Base-by-base conservation (phyloP, 2,329 filamentous ascomycete genomes). In the Domatiomyces globalis region DNA sequence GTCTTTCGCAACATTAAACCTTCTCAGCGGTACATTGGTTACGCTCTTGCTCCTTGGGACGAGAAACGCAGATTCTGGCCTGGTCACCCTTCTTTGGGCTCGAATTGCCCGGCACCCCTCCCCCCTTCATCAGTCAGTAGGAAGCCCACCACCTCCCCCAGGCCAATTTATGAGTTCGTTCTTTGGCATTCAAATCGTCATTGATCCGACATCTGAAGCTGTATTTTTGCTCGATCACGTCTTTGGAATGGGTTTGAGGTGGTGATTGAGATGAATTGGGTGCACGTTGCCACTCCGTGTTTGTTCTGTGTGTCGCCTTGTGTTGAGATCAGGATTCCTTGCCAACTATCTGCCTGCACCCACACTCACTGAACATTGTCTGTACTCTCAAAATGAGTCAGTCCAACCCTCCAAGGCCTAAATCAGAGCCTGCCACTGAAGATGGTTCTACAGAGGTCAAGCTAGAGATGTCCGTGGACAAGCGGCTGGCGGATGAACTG, bases 361-460 rank as follows among this genome's bases (percentile, higher is more conserved):
- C 33, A 12, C 33, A 15, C 33, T 15, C 33, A 39, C 12, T 39
- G 33, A 39, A 15, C 10, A 15, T 15, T 39, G 33, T 15, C 33
- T 15, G 33, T 39, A 39, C 33, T 39, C 10, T 39, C 8, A 48
- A 46, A 17, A 60, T 60, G 58, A 48, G 52, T 48, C 54, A 44
- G 22, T 25, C 47, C 20, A 52, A 47, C 49, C 45, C 54, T 50
- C 44, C 45, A 15, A 29, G 52, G 2, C 54, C 54, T n/a, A 20
- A 47, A 45, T 48, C 39, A 20, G 45, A 52, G 22, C 52, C 52
- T 51, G 43, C 29, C 49, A 50, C 52, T 53, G 56, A 60, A 29
- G 52, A 51, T 27, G 48, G 48, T 48, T 51, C 50, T 9, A 48
- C 55, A 47, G 49, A 54, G 43, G 46, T 61, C 51, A 61, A 61